Base-by-base conservation (phyloP, 345 rosid genomes). In the Populus pruinosa region DNA sequence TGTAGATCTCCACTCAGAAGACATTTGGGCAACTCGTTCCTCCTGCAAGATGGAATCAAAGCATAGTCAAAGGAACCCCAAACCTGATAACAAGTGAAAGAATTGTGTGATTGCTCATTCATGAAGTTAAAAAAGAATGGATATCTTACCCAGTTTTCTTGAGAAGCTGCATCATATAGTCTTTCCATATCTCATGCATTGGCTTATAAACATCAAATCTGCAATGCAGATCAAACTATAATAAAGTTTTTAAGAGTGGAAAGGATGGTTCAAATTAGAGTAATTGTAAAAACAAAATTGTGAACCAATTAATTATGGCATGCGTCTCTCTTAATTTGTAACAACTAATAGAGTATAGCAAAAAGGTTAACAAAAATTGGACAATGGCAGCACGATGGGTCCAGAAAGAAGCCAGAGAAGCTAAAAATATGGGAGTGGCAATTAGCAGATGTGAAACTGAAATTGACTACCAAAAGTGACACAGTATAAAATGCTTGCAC, bases 161-260 rank as follows among this genome's bases (percentile, higher is more conserved):
- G 38, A 88, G 83, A 79, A 90, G 91, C 75, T 86, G 82, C 72
- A 27, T 65, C 81, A 88, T 81, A 85, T 88, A 89, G 76, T 76
- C 80, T 79, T 89, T 88, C 94, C 97, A 92, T 86, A 88, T 86
- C 75, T 87, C 87, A 87, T 92, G 97, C 94, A 91, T 85, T 72
- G 91, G 90, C 86, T 77, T 87, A 79, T 75, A 86, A 73, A 76
- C 74, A 74, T 88, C 91, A 85, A 86, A 92, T 79, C 92, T 89
- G 84, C 38, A 82, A 65, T 25, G 75, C 53, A 72, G 86, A 84
- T 23, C 69, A 79, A 72, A 81, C 21, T 39, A 71, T 10, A 41
- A 2, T 41, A 39, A 11, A 70, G 53, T 65, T 55, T 63, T 75
- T 18, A 5, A 53, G 55, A 44, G 69, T 67, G 7, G 49, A 44